A percentile compares a stretch with the other conserved stretches of the same genome.
Conservation (phyloP, 2,329 filamentous ascomycete genomes). For the Penicillium occitanis region DNA sequence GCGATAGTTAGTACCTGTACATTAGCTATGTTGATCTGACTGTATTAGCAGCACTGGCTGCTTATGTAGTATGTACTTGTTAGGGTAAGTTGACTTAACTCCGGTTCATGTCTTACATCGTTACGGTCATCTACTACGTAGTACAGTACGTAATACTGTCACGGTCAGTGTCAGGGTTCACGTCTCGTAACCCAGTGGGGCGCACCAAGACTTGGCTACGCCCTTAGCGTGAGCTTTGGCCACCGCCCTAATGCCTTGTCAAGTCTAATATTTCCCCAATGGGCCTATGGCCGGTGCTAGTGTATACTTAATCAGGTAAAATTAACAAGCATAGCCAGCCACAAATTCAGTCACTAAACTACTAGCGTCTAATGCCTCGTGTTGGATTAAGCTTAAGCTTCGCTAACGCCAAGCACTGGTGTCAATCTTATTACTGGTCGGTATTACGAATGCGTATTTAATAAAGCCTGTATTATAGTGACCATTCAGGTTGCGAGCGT, state of each 20-base stretch:
- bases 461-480: not conserved
- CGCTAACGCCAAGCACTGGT: slow-evolving; percentile 22
- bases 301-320: not conserved
- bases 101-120: no score
- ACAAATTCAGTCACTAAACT: not conserved
- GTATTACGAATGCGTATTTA: not conserved
- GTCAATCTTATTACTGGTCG: slow-evolving; percentile 12
- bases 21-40: not conserved
- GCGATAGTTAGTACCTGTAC: not conserved
- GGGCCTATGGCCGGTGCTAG: not conserved
- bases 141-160: no score
- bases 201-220: not conserved
- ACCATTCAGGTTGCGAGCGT: not conserved
- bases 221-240: slow-evolving; percentile 14
- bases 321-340: slow-evolving; percentile 5
- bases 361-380: slow-evolving; percentile 34
- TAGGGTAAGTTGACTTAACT: no score
- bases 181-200: slow-evolving; percentile 1
- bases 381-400: slow-evolving; percentile 49
- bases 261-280: not conserved
- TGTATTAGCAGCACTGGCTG: not conserved
- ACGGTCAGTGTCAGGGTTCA: not conserved
- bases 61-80: not conserved
- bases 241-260: slow-evolving; percentile 2
- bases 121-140: no score